These are phyloP conservation scores for Teunomyces funiuensis DNA, from an alignment of 805 yeast species.

Conservation along the genomic window DNA sequence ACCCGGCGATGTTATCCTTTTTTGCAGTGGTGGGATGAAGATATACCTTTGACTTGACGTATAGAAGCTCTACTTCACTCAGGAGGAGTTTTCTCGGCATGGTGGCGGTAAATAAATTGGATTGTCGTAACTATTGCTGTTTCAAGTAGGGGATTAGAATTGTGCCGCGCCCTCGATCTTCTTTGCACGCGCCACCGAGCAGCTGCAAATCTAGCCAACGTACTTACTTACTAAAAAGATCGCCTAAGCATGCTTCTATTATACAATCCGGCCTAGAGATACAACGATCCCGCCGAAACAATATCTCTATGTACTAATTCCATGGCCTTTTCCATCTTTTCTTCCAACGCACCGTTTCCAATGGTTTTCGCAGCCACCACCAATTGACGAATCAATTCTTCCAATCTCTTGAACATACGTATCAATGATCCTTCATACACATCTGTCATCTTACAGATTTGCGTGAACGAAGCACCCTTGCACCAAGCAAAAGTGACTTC, in stretches of 20 bases:
- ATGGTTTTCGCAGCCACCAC: constrained; percentile 90
- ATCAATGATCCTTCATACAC: constrained; percentile 96
- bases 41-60: constrained; percentile 68
- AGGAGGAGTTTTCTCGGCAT: constrained; percentile 8
- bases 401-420: constrained; percentile 90
- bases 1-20: constrained; percentile 80
- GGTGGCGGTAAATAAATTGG: not conserved
- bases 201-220: not conserved
- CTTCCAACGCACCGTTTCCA: constrained; percentile 83
- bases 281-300: constrained; percentile 94
- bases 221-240: too few relatives aligned
- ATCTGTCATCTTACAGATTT: constrained; percentile 97
- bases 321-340: constrained; percentile 83
- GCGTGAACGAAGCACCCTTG: constrained; percentile 92
- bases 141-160: not conserved
- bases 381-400: constrained; percentile 89
- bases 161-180: not conserved
- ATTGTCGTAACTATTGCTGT: too few relatives aligned
- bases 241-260: too few relatives aligned
- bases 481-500: constrained; percentile 98
- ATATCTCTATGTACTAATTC: constrained; percentile 92
- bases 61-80: constrained; percentile 48
- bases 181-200: not conserved
- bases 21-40: constrained; percentile 78
- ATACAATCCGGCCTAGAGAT: constrained; percentile 41